These are phyloP conservation scores for Metarhizium album DNA, from an alignment of 2,329 filamentous ascomycete genomes.

Conservation along the genomic window DNA sequence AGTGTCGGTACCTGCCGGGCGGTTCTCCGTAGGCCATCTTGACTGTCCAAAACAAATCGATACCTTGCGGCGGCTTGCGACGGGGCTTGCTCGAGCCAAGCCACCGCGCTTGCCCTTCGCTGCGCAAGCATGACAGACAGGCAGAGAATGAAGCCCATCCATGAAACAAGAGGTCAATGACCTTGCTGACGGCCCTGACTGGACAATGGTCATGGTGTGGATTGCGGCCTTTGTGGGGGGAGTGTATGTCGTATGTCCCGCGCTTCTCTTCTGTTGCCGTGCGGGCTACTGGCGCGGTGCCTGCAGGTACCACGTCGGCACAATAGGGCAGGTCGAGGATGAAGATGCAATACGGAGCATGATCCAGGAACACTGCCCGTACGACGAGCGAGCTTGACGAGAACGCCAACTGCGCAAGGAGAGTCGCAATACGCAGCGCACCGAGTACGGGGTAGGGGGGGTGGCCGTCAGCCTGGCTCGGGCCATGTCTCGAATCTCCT, in stretches of 20 bases:
- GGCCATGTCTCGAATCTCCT: not conserved
- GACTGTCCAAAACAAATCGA: not conserved
- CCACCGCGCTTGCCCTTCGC: not conserved
- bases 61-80: constrained; percentile 4
- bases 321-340: not conserved
- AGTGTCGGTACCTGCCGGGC: too few relatives aligned
- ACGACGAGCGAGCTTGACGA: not conserved
- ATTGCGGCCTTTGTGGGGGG: not conserved
- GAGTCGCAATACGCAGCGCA: not conserved
- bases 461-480: not conserved
- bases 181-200: not conserved
- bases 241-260: too few relatives aligned
- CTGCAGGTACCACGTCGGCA: constrained; percentile 8
- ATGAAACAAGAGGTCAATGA: not conserved
- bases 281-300: constrained; percentile 5
- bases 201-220: not conserved
- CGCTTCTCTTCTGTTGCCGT: not conserved
- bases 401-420: not conserved
- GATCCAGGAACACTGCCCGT: constrained; percentile 5
- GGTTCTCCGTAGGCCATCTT: too few relatives aligned
- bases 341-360: not conserved
- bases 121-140: not conserved
- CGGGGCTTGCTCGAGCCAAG: constrained; percentile 6
- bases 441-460: too few relatives aligned
- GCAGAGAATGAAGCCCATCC: not conserved